Percentiles rank a stretch among this genome's conserved stretches.
These are phyloP conservation scores for Leccinum disarticulatum DNA, from an alignment of 768 basidiomycete genomes.

Conservation along the genomic window DNA sequence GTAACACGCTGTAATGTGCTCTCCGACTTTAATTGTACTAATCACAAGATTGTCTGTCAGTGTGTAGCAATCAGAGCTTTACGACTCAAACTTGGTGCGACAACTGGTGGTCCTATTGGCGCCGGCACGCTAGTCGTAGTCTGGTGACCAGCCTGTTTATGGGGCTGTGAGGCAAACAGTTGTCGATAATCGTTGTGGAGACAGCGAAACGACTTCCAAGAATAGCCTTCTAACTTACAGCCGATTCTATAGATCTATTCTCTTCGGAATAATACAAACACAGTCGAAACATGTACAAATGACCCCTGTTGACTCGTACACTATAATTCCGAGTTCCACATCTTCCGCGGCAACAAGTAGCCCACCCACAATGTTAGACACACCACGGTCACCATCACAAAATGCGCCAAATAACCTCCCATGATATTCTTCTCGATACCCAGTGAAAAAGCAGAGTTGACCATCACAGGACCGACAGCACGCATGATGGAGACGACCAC, in stretches of 20 bases:
- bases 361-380: constrained; percentile 31
- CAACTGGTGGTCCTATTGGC: too few relatives aligned
- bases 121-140: too few relatives aligned
- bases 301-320: constrained; percentile 5
- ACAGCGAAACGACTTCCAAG: constrained; percentile 5
- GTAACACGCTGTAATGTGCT: too few relatives aligned
- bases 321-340: constrained; percentile 1
- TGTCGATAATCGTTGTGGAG: constrained; percentile 10
- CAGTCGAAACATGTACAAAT: constrained; percentile 27
- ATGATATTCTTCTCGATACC: constrained; percentile 39
- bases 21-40: too few relatives aligned
- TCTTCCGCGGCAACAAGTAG: constrained; percentile 33
- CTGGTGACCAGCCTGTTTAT: too few relatives aligned
- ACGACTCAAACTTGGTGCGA: too few relatives aligned
- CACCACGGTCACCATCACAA: constrained; percentile 33
- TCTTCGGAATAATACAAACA: constrained; percentile 20
- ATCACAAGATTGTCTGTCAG: too few relatives aligned
- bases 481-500: constrained; percentile 30
- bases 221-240: background rate
- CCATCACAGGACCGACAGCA: constrained; percentile 27
- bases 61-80: too few relatives aligned
- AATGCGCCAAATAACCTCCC: constrained; percentile 59
- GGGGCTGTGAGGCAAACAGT: too few relatives aligned
- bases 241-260: constrained; percentile 23
- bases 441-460: constrained; percentile 30